A percentile compares a stretch with the other conserved stretches of the same genome.
phyloP scores from a whole-genome alignment of 2,329 filamentous ascomycete species.

The Tolypocladium album region DNA sequence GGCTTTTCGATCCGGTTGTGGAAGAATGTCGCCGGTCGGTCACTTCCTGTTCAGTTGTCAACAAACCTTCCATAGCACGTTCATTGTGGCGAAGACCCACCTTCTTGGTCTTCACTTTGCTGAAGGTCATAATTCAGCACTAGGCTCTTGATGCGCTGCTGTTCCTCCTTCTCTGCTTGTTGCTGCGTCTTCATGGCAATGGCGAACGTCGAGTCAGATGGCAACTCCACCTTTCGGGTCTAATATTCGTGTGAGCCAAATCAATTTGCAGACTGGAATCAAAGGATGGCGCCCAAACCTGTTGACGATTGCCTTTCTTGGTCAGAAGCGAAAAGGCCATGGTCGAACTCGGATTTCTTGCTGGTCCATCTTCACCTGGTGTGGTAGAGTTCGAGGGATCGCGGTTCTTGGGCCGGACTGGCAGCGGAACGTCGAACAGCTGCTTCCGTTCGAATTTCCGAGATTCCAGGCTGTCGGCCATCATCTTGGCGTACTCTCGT shows the following conservation, averaged over 20 bases:
- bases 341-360: slow-evolving; percentile 31
- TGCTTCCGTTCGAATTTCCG: slow-evolving; percentile 93
- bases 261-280: neutral
- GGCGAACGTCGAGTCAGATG: slow-evolving; percentile 86
- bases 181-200: slow-evolving; percentile 94
- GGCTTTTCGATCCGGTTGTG: slow-evolving; percentile 46
- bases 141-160: slow-evolving; percentile 95
- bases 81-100: slow-evolving; percentile 33
- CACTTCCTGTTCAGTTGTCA: slow-evolving; percentile 28
- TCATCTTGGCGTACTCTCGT: slow-evolving; percentile 94
- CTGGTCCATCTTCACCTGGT: slow-evolving; percentile 10
- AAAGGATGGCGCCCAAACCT: slow-evolving; percentile 39
- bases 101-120: slow-evolving; percentile 69
- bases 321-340: slow-evolving; percentile 97
- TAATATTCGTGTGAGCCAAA: slow-evolving; percentile 20
- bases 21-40: slow-evolving; percentile 36
- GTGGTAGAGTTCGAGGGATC: slow-evolving; percentile 34
- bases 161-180: slow-evolving; percentile 88
- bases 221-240: slow-evolving; percentile 85
- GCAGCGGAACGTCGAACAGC: slow-evolving; percentile 93
- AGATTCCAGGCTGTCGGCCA: slow-evolving; percentile 93
- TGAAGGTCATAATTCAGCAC: slow-evolving; percentile 94
- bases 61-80: neutral
- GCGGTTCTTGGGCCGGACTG: slow-evolving; percentile 64
- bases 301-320: slow-evolving; percentile 90